phyloP scores from a whole-genome alignment of 2,329 filamentous ascomycete species.

The Amylocarpus encephaloides region DNA sequence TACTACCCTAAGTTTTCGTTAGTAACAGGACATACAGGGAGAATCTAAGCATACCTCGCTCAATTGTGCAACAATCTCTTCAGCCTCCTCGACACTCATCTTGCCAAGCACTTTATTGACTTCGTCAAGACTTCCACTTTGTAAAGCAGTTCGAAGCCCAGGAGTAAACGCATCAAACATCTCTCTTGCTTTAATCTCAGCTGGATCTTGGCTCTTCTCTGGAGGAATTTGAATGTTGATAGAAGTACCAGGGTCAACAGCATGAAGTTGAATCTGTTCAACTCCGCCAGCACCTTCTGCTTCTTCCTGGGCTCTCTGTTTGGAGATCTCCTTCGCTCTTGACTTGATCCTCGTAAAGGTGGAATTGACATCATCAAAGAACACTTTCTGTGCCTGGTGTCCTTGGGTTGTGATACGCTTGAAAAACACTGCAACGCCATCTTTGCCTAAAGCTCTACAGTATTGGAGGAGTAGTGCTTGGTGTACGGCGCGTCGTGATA shows the following conservation, averaged over 20 bases:
- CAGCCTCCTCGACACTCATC: slow-evolving; percentile 83
- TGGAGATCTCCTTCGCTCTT: slow-evolving; percentile 47
- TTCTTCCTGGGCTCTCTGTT: slow-evolving; percentile 46
- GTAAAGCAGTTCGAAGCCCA: slow-evolving; percentile 73
- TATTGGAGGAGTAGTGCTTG: slow-evolving; percentile 91
- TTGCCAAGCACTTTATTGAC: slow-evolving; percentile 83
- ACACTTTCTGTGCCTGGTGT: slow-evolving; percentile 85
- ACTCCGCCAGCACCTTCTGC: slow-evolving; percentile 56
- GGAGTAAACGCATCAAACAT: slow-evolving; percentile 82
- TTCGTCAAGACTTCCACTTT: slow-evolving; percentile 82
- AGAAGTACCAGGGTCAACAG: slow-evolving; percentile 85
- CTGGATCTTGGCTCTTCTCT: slow-evolving; percentile 58
- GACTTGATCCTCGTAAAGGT: slow-evolving; percentile 79
- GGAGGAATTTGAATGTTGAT: slow-evolving; percentile 84
- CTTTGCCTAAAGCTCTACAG: slow-evolving; percentile 79
- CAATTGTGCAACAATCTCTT: slow-evolving; percentile 74
- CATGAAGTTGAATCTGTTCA: slow-evolving; percentile 96
- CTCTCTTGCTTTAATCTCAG: slow-evolving; percentile 55
- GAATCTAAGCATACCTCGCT: slow-evolving; percentile 50
- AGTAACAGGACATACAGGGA: slow-evolving; percentile 1
- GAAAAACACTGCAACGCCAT: slow-evolving; percentile 91
- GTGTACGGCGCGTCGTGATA: slow-evolving; percentile 81
- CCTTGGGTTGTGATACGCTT: slow-evolving; percentile 85
- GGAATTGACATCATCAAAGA: slow-evolving; percentile 84
- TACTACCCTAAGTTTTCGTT: slow-evolving; percentile 53